Evolutionary conservation across 805 yeast genomes (phyloP).

Genomic region (Lipomyces sp.): DNA sequence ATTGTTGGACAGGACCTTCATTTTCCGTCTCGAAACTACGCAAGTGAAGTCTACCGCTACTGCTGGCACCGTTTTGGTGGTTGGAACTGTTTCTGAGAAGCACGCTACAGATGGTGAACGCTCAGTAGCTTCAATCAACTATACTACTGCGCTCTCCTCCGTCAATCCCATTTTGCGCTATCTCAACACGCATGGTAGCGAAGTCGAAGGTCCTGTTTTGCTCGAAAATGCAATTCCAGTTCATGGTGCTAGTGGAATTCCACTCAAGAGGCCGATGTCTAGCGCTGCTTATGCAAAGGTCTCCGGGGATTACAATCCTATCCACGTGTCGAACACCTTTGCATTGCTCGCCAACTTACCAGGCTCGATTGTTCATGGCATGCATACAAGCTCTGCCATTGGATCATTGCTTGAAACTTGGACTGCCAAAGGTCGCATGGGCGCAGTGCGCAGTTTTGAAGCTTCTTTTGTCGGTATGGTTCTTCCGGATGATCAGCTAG

Average conservation of each 20-base stretch:
- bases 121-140: conserved; percentile 80
- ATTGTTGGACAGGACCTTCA: conserved; percentile 76
- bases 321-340: conserved; percentile 94
- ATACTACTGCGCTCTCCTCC: conserved; percentile 88
- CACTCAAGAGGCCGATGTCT: conserved; percentile 76
- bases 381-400: conserved; percentile 95
- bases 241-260: conserved; percentile 53
- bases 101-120: conserved; percentile 88
- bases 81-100: conserved; percentile 81
- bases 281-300: conserved; percentile 96
- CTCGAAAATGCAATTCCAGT: conserved; percentile 92
- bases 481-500: conserved; percentile 87
- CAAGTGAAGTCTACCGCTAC: conserved; percentile 79
- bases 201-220: conserved; percentile 90
- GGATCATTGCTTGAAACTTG: conserved; percentile 95
- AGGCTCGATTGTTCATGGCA: conserved; percentile 98
- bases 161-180: conserved; percentile 98
- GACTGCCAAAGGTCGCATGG: conserved; percentile 97
- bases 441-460: conserved; percentile 92
- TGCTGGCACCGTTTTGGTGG: conserved; percentile 74
- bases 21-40: conserved; percentile 89
- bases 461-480: conserved; percentile 96
- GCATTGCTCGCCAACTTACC: conserved; percentile 91
- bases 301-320: conserved; percentile 98
- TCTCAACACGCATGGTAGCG: conserved; percentile 85